Evolutionary conservation across 2,329 filamentous ascomycete genomes (phyloP).

Genomic region (Pezizomycotina sp.): DNA sequence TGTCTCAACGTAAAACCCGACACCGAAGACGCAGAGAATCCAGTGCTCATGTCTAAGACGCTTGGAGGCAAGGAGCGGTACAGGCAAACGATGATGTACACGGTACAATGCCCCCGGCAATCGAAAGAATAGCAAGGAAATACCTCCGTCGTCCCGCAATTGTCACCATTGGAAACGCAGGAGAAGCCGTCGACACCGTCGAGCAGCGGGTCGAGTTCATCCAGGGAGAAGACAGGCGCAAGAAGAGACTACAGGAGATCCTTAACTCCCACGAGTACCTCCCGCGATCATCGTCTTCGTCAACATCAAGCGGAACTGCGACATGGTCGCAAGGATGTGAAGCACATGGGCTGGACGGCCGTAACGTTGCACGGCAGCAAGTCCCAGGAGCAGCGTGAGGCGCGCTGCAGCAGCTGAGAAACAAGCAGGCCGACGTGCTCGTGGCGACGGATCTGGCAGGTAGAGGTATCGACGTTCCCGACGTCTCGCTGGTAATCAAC

Average conservation of each 20-base stretch:
- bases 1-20: constrained; percentile 90
- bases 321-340: constrained; percentile 87
- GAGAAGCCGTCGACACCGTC: constrained; percentile 92
- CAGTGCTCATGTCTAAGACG: constrained; percentile 65
- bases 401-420: constrained; percentile 73
- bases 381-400: constrained; percentile 94
- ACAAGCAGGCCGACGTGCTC: constrained; percentile 65
- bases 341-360: constrained; percentile 74
- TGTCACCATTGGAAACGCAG: constrained; percentile 83
- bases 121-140: constrained; percentile 93
- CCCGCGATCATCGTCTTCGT: constrained; percentile 94
- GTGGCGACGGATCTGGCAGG: constrained; percentile 93
- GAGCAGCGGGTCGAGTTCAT: constrained; percentile 94
- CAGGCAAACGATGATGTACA: constrained; percentile 99
- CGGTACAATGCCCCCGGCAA: constrained; percentile 82
- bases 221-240: constrained; percentile 79
- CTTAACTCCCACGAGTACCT: constrained; percentile 63
- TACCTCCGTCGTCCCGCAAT: constrained; percentile 86
- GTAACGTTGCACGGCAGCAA: constrained; percentile 92
- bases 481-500: constrained; percentile 87
- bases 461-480: constrained; percentile 91
- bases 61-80: constrained; percentile 63
- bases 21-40: constrained; percentile 74
- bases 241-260: constrained; percentile 88
- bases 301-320: constrained; percentile 98